These are phyloP conservation scores for Auriscalpium orientale DNA, from an alignment of 768 basidiomycete species.

Conservation along the genomic window DNA sequence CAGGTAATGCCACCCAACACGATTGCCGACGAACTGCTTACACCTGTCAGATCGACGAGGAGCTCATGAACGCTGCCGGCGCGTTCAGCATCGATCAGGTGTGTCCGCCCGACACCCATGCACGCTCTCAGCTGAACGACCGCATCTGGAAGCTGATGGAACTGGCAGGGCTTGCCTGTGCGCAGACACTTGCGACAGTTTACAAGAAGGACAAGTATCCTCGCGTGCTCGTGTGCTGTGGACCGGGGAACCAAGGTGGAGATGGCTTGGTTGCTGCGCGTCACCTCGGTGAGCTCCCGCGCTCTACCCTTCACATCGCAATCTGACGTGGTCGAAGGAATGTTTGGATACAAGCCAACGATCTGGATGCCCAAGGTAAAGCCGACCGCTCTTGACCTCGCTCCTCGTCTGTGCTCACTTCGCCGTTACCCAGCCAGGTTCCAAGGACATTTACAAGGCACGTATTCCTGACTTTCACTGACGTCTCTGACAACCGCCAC, in stretches of 20 bases:
- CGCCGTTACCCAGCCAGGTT: slow-evolving; percentile 56
- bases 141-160: slow-evolving; percentile 72
- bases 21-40: not conserved
- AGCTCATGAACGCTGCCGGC: slow-evolving; percentile 82
- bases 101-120: not conserved
- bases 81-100: slow-evolving; percentile 96
- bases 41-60: slow-evolving; percentile 75
- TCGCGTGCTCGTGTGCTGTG: slow-evolving; percentile 89
- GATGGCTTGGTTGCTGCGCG: slow-evolving; percentile 96
- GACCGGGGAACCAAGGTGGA: slow-evolving; percentile 96
- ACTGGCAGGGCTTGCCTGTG: slow-evolving; percentile 90
- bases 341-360: slow-evolving; percentile 87
- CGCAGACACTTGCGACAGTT: slow-evolving; percentile 74
- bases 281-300: slow-evolving; percentile 61
- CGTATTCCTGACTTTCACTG: not conserved
- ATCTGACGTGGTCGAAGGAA: slow-evolving; percentile 38
- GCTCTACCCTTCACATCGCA: not conserved
- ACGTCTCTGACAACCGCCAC: not conserved
- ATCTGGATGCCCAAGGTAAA: slow-evolving; percentile 91
- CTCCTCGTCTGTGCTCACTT: not conserved
- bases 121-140: not conserved
- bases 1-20: slow-evolving; percentile 33
- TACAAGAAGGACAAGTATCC: slow-evolving; percentile 63
- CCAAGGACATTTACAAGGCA: slow-evolving; percentile 89
- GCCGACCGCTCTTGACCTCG: not conserved